Conservation (phyloP, 306 rosid genomes). For the Malus asiatica region DNA sequence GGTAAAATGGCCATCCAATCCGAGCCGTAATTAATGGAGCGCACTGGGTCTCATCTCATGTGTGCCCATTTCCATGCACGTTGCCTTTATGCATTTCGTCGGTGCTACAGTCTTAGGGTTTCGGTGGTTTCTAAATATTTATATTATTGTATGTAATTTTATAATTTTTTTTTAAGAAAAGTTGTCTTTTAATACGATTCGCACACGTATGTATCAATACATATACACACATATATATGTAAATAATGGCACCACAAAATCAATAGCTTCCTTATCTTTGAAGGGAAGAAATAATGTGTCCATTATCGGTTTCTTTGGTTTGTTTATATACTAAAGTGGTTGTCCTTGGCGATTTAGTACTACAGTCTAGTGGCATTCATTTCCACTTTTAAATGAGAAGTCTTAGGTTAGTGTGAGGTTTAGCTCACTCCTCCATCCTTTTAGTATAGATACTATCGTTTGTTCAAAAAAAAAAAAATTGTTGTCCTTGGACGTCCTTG, state of each 20-base stretch:
- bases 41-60: background rate
- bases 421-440: no score
- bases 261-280: slow-evolving; percentile 14
- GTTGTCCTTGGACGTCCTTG: background rate
- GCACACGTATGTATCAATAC: background rate
- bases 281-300: slow-evolving; percentile 19
- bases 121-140: background rate
- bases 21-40: background rate
- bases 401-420: no score
- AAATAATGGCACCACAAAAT: background rate
- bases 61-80: slow-evolving; percentile 5
- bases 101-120: background rate
- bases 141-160: background rate
- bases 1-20: background rate
- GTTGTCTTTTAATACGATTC: background rate
- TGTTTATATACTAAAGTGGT: background rate
- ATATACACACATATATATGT: background rate
- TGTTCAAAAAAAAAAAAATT: background rate
- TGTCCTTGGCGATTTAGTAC: background rate
- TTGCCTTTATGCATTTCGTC: slow-evolving; percentile 1
- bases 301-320: background rate
- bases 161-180: background rate
- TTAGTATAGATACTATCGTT: no score
- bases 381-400: no score
- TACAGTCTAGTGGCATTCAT: fast-evolving